Base-by-base conservation (phyloP, 169 alveolate genomes). In the Eimeria acervulina region DNA sequence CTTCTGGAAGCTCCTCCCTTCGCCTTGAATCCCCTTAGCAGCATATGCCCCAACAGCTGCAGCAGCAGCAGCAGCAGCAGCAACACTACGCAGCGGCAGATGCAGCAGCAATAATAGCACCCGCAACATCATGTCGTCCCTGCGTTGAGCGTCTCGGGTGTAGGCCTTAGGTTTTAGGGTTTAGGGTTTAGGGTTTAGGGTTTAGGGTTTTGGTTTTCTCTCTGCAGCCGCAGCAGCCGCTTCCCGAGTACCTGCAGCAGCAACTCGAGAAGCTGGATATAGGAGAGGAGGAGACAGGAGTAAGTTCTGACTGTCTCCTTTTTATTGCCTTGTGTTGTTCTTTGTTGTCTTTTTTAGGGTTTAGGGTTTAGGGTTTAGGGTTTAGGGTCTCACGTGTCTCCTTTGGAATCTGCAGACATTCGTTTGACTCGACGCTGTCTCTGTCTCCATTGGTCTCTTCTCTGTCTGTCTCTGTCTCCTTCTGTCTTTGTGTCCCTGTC, bases 141-240 rank as follows among this genome's bases (percentile, higher is more conserved):
- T 8, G 66, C 5, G 17, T 55, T 55, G 5, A 55, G 66, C 26
- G 66, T 55, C 15, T 55, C 5, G 66, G 66, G 66, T 55, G 5
- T 55, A 55, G 66, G 66, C 26, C 5, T 55, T 55, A 55, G 66
- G 66, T 40, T 33, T 68, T 33, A 68, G 47, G 80, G 80, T 68
- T 68, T 68, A 68, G 47, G 42, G 80, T 68, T 31, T 68, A n/a
- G 38, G 80, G 80, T 68, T 55, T 33, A 68, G 80, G 80, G 42
- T 68, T 28, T 31, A 68, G 80, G 80, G 80, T 68, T 68, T 6
- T n/a, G 47, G 80, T 7, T 13, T 23, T 13, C 44, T 8, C 44
- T 5, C 38, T 68, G 38, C 80, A 68, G 80, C 80, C 80, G 15
- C 42, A n/a, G 44, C 42, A 68, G 28, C 44, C 38, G 10, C 80